Evolutionary conservation across 2,329 filamentous ascomycete genomes (phyloP).

Genomic region (Ophiostoma ips): DNA sequence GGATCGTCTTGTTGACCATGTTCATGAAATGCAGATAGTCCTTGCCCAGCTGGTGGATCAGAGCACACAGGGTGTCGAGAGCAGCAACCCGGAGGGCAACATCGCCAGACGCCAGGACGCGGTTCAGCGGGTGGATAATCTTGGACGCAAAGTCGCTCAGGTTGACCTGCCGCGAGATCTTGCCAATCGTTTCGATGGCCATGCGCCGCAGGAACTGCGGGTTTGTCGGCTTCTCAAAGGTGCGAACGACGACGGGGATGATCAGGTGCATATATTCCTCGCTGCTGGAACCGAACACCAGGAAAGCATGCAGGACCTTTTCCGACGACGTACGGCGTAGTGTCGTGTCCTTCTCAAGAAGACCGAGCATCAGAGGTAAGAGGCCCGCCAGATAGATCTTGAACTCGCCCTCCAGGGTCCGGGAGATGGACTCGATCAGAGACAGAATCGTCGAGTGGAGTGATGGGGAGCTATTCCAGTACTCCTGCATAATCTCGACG

Average conservation of each 20-base stretch:
- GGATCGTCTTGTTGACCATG: conserved; percentile 78
- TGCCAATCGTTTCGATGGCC: conserved; percentile 88
- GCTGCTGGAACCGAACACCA: conserved; percentile 88
- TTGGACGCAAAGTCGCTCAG: conserved; percentile 92
- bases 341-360: conserved; percentile 74
- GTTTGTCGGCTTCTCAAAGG: conserved; percentile 81
- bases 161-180: conserved; percentile 90
- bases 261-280: conserved; percentile 99
- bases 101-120: conserved; percentile 64
- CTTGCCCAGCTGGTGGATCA: conserved; percentile 90
- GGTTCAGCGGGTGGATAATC: conserved; percentile 85
- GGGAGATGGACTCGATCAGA: conserved; percentile 84
- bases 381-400: conserved; percentile 86
- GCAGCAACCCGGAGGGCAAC: conserved; percentile 63
- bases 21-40: conserved; percentile 92
- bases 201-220: conserved; percentile 67
- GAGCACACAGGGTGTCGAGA: conserved; percentile 82
- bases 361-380: conserved; percentile 84
- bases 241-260: conserved; percentile 83
- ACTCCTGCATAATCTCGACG: conserved; percentile 73
- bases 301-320: conserved; percentile 82
- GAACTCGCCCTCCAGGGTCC: conserved; percentile 92
- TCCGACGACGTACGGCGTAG: conserved; percentile 70
- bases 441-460: conserved; percentile 85
- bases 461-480: conserved; percentile 69